Percentiles rank a stretch among this genome's conserved stretches.
Conservation (phyloP, 2,329 filamentous ascomycete species). For the Cadophora sp. region DNA sequence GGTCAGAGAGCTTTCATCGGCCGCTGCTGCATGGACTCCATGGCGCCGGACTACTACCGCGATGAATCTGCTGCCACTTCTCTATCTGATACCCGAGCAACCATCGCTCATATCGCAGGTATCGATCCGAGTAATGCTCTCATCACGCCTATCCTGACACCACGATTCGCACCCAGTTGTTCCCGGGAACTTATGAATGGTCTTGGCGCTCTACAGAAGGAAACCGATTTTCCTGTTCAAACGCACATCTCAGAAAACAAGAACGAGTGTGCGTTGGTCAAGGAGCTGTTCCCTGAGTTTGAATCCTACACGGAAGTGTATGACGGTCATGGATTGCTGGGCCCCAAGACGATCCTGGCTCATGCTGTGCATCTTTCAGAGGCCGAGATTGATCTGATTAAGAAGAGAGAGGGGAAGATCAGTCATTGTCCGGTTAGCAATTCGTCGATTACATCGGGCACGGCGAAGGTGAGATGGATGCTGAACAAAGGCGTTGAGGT, state of each 20-base stretch:
- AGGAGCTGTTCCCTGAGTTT: constrained; percentile 69
- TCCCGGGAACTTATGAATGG: constrained; percentile 63
- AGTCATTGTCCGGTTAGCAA: constrained; percentile 91
- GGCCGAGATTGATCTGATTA: constrained; percentile 71
- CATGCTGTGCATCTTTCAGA: constrained; percentile 81
- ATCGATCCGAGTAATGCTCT: constrained; percentile 72
- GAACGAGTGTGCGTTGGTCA: constrained; percentile 75
- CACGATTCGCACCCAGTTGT: constrained; percentile 70
- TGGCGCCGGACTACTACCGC: constrained; percentile 79
- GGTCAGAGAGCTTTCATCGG: constrained; percentile 93
- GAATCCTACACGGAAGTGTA: constrained; percentile 79
- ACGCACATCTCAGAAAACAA: constrained; percentile 90
- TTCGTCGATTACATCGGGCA: constrained; percentile 79
- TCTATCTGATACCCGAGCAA: constrained; percentile 61
- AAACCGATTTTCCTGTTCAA: constrained; percentile 74
- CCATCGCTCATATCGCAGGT: constrained; percentile 68
- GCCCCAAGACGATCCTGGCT: constrained; percentile 77
- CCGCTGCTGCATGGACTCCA: constrained; percentile 91
- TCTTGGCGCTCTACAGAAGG: constrained; percentile 69
- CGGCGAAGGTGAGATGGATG: constrained; percentile 76
- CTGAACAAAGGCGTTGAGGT: constrained; percentile 78
- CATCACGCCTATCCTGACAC: constrained; percentile 82
- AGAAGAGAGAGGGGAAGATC: constrained; percentile 67
- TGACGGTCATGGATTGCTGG: constrained; percentile 74
- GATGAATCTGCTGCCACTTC: constrained; percentile 70